Percentiles rank a stretch among this genome's conserved stretches.
phyloP scores from a whole-genome alignment of 495 filamentous ascomycete genomes.

The Ramalina peruviana region DNA sequence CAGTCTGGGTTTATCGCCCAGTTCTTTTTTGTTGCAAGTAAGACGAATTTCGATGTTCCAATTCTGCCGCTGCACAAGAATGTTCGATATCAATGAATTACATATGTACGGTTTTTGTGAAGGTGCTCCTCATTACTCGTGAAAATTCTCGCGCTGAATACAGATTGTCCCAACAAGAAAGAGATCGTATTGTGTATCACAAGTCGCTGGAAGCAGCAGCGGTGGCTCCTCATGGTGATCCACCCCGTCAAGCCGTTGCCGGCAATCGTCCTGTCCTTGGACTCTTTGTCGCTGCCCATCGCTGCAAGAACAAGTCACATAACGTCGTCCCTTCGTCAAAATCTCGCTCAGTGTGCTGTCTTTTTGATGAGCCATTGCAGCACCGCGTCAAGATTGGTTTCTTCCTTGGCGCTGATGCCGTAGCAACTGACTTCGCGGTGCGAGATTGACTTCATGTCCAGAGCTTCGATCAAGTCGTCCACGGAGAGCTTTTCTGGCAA shows the following conservation, averaged over 20 bases:
- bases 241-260: constrained; percentile 9
- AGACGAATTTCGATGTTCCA: too few relatives aligned
- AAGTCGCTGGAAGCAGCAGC: background rate
- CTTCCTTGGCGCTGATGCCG: constrained; percentile 95
- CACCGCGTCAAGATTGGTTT: constrained; percentile 95
- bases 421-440: constrained; percentile 97
- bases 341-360: constrained; percentile 8
- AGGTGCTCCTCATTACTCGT: too few relatives aligned
- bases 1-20: too few relatives aligned
- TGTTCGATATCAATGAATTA: too few relatives aligned
- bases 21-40: too few relatives aligned
- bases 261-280: constrained; percentile 19
- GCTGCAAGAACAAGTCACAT: background rate
- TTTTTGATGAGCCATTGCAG: constrained; percentile 86
- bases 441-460: constrained; percentile 80
- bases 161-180: too few relatives aligned
- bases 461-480: constrained; percentile 84
- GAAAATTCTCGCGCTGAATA: too few relatives aligned
- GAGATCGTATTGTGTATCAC: too few relatives aligned
- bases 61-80: too few relatives aligned
- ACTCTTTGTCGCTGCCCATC: constrained; percentile 13
- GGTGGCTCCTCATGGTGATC: background rate
- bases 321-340: background rate
- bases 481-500: constrained; percentile 75
- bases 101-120: too few relatives aligned